Percentiles rank a stretch among this genome's conserved stretches.
Evolutionary conservation across 2,329 filamentous ascomycete genomes (phyloP).

Genomic region (Teratosphaeria gauchensis): DNA sequence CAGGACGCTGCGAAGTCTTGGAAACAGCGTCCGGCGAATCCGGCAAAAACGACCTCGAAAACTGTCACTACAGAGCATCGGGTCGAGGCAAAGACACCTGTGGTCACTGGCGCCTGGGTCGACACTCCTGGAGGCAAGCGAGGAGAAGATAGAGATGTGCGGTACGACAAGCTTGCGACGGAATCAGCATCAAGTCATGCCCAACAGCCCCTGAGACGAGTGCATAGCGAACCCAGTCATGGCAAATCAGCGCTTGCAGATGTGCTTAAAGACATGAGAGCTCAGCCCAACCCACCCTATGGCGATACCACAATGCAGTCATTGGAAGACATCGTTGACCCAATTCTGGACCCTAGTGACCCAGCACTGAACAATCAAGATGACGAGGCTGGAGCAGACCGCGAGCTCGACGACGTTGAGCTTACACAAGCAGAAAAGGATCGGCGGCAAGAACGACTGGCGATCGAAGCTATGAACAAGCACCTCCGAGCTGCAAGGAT

Average conservation of each 20-base stretch:
- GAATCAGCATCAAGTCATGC: not conserved
- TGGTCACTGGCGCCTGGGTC: constrained; percentile 40
- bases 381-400: not conserved
- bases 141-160: not conserved
- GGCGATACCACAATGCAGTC: constrained; percentile 41
- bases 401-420: constrained; percentile 1
- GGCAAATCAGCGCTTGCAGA: constrained; percentile 29
- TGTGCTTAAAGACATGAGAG: constrained; percentile 30
- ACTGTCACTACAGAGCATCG: not conserved
- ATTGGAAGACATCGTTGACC: constrained; percentile 35
- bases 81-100: constrained; percentile 31
- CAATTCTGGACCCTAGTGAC: constrained; percentile 16
- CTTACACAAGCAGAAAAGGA: constrained; percentile 32
- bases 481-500: constrained; percentile 30
- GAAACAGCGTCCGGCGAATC: not conserved
- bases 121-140: constrained; percentile 30
- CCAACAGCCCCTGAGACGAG: not conserved
- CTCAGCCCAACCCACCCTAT: constrained; percentile 21
- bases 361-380: constrained; percentile 13
- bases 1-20: not conserved
- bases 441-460: constrained; percentile 31
- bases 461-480: constrained; percentile 34
- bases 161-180: not conserved
- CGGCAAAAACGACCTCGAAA: not conserved
- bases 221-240: constrained; percentile 9